Conservation (phyloP, 148 eudicot genomes). For the Fagopyrum homotropicum region DNA sequence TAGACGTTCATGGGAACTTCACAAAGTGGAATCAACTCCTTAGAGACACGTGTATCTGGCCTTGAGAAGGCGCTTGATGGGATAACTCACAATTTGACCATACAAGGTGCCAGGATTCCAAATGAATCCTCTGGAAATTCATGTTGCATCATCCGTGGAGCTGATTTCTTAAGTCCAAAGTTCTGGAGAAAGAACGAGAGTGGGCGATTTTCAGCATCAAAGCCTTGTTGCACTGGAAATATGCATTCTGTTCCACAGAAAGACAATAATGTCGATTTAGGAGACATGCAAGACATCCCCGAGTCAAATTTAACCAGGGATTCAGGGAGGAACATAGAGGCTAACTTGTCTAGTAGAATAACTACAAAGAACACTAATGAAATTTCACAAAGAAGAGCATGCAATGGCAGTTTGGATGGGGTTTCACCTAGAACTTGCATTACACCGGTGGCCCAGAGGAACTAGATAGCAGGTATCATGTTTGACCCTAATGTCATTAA, state of each 20-base stretch:
- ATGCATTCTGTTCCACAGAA: slow-evolving; percentile 16
- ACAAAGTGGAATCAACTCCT: slow-evolving; percentile 55
- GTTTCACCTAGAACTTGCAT: slow-evolving; percentile 21
- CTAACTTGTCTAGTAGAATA: slow-evolving; percentile 17
- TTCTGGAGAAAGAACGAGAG: slow-evolving; percentile 55
- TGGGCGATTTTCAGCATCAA: slow-evolving; percentile 28
- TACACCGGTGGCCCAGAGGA: slow-evolving; percentile 25
- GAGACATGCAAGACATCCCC: slow-evolving; percentile 16
- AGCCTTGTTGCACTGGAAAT: slow-evolving; percentile 23
- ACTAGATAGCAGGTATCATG: slow-evolving; percentile 12
- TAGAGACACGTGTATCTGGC: slow-evolving; percentile 74
- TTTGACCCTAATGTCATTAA: background rate
- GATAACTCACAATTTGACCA: slow-evolving; percentile 51
- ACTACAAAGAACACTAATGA: background rate
- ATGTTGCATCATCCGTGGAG: slow-evolving; percentile 53
- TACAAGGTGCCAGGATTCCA: slow-evolving; percentile 47
- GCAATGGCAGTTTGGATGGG: slow-evolving; percentile 30
- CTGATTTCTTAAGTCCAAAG: slow-evolving; percentile 68
- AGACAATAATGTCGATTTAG: slow-evolving; percentile 22
- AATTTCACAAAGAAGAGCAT: slow-evolving; percentile 21
- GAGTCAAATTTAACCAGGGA: slow-evolving; percentile 17
- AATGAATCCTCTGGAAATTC: slow-evolving; percentile 31
- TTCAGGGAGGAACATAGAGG: slow-evolving; percentile 19
- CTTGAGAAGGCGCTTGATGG: slow-evolving; percentile 63
- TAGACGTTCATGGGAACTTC: slow-evolving; percentile 77